phyloP scores from a whole-genome alignment of 257 asterid species.

The Przewalskia tangutica region DNA sequence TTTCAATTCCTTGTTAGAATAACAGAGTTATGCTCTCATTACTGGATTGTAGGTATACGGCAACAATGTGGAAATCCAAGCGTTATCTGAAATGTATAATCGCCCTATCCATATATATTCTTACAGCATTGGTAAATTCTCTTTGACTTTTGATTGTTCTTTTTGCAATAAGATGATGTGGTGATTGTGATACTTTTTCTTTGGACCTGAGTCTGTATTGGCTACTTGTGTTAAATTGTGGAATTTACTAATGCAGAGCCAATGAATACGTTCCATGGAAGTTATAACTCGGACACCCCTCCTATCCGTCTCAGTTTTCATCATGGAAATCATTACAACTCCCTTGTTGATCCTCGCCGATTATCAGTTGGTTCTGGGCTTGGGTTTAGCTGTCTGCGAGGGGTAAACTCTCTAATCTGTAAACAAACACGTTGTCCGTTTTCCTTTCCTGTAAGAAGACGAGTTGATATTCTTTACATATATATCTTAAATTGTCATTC shows the following conservation, averaged over 20 bases:
- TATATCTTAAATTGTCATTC: background rate
- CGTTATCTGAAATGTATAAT: conserved; percentile 88
- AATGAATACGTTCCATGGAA: conserved; percentile 88
- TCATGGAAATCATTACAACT: conserved; percentile 95
- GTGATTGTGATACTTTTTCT: background rate
- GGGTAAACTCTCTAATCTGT: conserved; percentile 37
- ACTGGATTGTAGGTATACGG: conserved; percentile 64
- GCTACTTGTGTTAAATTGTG: background rate
- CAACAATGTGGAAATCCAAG: conserved; percentile 92
- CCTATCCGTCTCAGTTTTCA: conserved; percentile 91
- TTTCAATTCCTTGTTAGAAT: background rate
- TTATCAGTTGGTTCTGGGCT: conserved; percentile 81
- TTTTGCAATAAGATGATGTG: background rate
- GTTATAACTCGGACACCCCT: conserved; percentile 75
- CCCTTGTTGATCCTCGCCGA: conserved; percentile 92
- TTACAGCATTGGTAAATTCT: conserved; percentile 68
- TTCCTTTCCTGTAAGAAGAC: background rate
- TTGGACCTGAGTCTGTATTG: background rate
- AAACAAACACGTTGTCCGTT: background rate
- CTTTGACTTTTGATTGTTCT: background rate
- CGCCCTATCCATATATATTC: conserved; percentile 97
- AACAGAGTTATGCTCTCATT: background rate
- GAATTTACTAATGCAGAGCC: conserved; percentile 48
- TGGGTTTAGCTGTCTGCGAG: conserved; percentile 82
- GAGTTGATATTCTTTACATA: background rate